phyloP scores from a whole-genome alignment of 176 grass and related monocot species.

The Aegilops bicornis region DNA sequence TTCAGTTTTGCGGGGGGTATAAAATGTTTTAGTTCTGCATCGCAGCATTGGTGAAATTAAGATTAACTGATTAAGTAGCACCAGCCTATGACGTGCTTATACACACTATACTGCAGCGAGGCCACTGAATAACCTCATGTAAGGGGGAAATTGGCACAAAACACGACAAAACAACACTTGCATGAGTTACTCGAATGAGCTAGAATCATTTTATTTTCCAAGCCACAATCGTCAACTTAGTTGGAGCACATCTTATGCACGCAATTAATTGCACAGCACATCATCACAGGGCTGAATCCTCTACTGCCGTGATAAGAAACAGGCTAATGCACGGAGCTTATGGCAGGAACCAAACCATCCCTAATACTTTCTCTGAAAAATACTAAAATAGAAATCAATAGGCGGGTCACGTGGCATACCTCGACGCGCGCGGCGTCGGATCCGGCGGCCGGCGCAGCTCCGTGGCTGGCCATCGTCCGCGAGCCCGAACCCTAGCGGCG shows the following conservation, averaged over 20 bases:
- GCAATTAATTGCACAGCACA: neutral
- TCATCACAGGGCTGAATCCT: neutral
- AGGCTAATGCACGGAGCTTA: neutral
- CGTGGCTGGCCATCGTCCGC: constrained; percentile 62
- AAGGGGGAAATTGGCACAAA: neutral
- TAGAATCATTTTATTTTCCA: neutral
- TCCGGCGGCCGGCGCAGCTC: constrained; percentile 39
- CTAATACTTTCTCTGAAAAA: neutral
- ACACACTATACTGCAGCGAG: neutral
- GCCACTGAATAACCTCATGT: neutral
- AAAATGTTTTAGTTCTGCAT: neutral
- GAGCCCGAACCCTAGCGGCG: constrained; percentile 25
- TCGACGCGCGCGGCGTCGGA: constrained; percentile 41
- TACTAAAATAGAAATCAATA: neutral
- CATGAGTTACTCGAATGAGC: neutral
- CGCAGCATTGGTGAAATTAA: neutral
- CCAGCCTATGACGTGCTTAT: neutral
- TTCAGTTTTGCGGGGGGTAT: neutral
- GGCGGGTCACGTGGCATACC: constrained; percentile 33
- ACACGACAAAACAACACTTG: neutral
- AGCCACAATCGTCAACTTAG: neutral
- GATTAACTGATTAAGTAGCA: too few relatives aligned
- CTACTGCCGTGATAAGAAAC: neutral
- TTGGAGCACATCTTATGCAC: neutral
- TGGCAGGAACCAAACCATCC: neutral